Percentiles rank a stretch among this genome's conserved stretches.
Evolutionary conservation across 345 rosid genomes (phyloP).

Genomic region (Litchi chinensis): DNA sequence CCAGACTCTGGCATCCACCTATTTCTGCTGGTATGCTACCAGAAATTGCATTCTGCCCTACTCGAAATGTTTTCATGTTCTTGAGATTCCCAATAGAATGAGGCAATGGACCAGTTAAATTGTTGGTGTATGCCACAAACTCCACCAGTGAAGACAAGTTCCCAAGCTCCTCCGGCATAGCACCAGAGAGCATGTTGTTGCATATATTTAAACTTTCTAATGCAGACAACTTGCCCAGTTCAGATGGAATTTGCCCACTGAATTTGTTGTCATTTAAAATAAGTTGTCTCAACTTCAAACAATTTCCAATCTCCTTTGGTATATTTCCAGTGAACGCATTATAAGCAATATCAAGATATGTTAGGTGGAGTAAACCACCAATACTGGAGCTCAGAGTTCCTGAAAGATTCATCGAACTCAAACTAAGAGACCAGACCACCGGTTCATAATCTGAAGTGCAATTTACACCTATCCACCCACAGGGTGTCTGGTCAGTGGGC

Average conservation of each 20-base stretch:
- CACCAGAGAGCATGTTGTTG: conserved; percentile 79
- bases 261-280: conserved; percentile 69
- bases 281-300: conserved; percentile 53
- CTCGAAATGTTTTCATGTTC: conserved; percentile 58
- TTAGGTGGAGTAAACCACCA: conserved; percentile 63
- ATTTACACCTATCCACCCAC: conserved; percentile 79
- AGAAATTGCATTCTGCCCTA: conserved; percentile 79
- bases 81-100: conserved; percentile 72
- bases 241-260: conserved; percentile 62
- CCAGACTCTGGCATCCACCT: conserved; percentile 63
- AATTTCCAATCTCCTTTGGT: conserved; percentile 76
- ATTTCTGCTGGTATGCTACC: conserved; percentile 78
- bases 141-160: conserved; percentile 60
- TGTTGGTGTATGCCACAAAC: conserved; percentile 77
- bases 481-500: conserved; percentile 65
- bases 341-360: conserved; percentile 61
- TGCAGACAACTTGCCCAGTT: conserved; percentile 43
- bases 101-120: conserved; percentile 80
- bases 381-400: conserved; percentile 71
- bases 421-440: conserved; percentile 60
- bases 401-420: conserved; percentile 78
- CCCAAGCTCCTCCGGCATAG: conserved; percentile 72
- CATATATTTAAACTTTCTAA: conserved; percentile 60
- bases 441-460: conserved; percentile 53
- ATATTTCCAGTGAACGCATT: conserved; percentile 57